A percentile compares a stretch with the other conserved stretches of the same genome.
phyloP scores from a whole-genome alignment of 371 early-diverging fungal genomes.

The Mucor sp. region DNA sequence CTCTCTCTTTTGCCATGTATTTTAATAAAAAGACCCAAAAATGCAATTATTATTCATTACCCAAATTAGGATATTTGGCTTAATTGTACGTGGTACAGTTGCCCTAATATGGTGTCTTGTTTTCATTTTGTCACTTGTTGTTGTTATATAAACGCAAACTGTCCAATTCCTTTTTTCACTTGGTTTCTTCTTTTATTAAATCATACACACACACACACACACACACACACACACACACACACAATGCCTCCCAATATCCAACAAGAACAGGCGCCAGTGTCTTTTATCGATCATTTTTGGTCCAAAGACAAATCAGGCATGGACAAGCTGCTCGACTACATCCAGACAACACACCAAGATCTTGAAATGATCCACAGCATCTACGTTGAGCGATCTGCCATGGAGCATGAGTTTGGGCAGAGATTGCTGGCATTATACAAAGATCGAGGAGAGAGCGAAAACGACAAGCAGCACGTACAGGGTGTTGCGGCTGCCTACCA shows the following conservation, averaged over 20 bases:
- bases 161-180: not conserved
- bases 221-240: too few species aligned
- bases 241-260: conserved; percentile 23
- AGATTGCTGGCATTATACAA: conserved; percentile 23
- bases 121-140: conserved; percentile 1
- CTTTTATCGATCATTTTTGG: conserved; percentile 37
- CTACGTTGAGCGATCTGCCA: conserved; percentile 30
- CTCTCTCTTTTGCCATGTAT: too few species aligned
- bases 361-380: conserved; percentile 26
- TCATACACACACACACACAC: not conserved
- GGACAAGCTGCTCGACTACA: conserved; percentile 20
- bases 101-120: conserved; percentile 6
- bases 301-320: conserved; percentile 23
- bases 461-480: not conserved
- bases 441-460: not conserved
- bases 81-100: not conserved
- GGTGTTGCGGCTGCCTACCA: conserved; percentile 17
- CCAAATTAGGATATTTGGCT: not conserved
- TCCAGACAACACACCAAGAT: conserved; percentile 29
- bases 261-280: not conserved
- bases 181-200: not conserved
- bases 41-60: not conserved
- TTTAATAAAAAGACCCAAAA: not conserved
- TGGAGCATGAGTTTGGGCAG: conserved; percentile 42
- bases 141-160: not conserved